Conservation (phyloP, 345 rosid species). For the Populus euphratica region DNA sequence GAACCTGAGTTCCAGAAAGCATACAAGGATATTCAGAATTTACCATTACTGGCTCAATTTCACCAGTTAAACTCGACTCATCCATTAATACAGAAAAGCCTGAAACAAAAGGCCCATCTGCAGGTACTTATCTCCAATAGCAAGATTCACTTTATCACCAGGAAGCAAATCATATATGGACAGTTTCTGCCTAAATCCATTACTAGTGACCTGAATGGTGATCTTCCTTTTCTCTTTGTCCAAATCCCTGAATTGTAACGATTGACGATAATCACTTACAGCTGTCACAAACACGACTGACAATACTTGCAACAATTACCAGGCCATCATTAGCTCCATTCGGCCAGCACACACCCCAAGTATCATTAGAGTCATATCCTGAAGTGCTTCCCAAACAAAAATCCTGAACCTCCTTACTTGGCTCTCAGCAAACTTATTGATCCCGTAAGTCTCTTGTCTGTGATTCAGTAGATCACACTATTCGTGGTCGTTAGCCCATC, state of each 20-base stretch:
- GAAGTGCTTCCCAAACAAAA: constrained; percentile 94
- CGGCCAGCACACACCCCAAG: constrained; percentile 91
- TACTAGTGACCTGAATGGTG: constrained; percentile 70
- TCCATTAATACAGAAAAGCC: constrained; percentile 85
- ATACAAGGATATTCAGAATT: constrained; percentile 62
- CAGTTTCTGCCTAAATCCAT: constrained; percentile 76
- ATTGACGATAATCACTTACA: constrained; percentile 83
- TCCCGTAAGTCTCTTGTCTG: constrained; percentile 70
- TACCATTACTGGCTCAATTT: constrained; percentile 79
- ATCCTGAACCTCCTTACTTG: constrained; percentile 65
- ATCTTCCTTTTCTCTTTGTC: constrained; percentile 95
- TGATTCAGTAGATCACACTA: constrained; percentile 26
- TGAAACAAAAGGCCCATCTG: constrained; percentile 84
- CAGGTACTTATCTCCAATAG: constrained; percentile 88
- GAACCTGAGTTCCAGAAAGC: constrained; percentile 89
- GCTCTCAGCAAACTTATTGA: constrained; percentile 77
- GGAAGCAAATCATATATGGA: constrained; percentile 82
- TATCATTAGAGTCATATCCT: constrained; percentile 90
- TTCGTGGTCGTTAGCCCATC: constrained; percentile 50
- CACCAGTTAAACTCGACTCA: constrained; percentile 89
- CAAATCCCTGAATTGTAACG: constrained; percentile 76
- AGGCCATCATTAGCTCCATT: constrained; percentile 91
- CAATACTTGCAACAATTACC: constrained; percentile 86
- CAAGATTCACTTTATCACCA: constrained; percentile 86
- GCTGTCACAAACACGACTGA: constrained; percentile 88